phyloP scores from a whole-genome alignment of 1,284 basidiomycete genomes.

The Tylopilus sp. region DNA sequence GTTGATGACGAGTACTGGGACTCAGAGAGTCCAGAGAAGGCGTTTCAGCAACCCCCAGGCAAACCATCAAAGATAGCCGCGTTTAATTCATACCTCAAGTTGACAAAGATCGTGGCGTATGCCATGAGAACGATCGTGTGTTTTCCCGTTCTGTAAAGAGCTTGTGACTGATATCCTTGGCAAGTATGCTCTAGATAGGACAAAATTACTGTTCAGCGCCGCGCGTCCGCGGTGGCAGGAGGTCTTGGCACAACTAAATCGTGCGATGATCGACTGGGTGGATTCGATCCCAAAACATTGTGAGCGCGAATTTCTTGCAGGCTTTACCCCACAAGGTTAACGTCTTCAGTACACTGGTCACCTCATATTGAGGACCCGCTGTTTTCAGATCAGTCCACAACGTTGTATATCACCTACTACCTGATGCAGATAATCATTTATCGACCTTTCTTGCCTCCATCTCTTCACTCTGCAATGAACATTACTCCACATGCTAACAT shows the following conservation, averaged over 20 bases:
- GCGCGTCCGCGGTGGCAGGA: conserved; percentile 57
- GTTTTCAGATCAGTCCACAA: conserved; percentile 68
- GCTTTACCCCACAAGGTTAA: background rate
- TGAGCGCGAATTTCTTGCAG: conserved; percentile 39
- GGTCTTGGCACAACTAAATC: conserved; percentile 70
- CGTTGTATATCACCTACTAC: conserved; percentile 70
- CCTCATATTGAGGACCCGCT: conserved; percentile 51
- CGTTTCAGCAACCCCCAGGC: conserved; percentile 64
- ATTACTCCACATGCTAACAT: conserved; percentile 29
- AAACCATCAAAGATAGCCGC: conserved; percentile 60
- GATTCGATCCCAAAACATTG: conserved; percentile 67
- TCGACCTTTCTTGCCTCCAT: conserved; percentile 67
- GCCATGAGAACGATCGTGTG: conserved; percentile 67
- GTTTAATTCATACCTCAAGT: conserved; percentile 68
- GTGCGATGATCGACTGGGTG: conserved; percentile 71
- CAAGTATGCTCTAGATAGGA: conserved; percentile 75
- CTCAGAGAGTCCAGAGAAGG: conserved; percentile 44
- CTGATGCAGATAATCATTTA: conserved; percentile 71
- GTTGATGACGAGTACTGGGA: conserved; percentile 89
- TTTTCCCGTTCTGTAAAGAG: conserved; percentile 6
- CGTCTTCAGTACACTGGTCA: conserved; percentile 62
- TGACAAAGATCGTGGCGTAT: conserved; percentile 72
- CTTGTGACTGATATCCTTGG: conserved; percentile 7
- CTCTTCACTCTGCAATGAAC: conserved; percentile 24
- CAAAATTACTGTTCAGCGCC: conserved; percentile 50